A percentile compares a stretch with the other conserved stretches of the same genome.
phyloP scores from a whole-genome alignment of 768 basidiomycete genomes.

The Calocera viscosa region DNA sequence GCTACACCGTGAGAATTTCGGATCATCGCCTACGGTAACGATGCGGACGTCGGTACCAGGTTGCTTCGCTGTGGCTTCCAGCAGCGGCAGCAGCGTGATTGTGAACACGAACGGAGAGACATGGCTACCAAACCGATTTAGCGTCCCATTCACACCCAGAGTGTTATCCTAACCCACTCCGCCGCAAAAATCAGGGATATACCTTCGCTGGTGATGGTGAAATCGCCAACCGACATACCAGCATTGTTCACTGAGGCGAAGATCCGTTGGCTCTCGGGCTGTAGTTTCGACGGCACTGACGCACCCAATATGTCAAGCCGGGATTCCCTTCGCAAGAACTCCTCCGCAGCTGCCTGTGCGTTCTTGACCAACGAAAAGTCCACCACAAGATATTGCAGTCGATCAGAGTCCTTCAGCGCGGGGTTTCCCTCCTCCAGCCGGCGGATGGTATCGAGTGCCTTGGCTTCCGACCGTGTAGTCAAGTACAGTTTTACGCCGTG shows the following conservation, averaged over 20 bases:
- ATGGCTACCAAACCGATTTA: conserved; percentile 10
- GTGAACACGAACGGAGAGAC: conserved; percentile 14
- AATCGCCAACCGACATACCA: background rate
- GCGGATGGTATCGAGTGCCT: background rate
- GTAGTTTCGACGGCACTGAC: background rate
- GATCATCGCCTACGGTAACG: conserved; percentile 12
- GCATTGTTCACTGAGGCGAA: background rate
- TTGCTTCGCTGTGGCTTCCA: conserved; percentile 7
- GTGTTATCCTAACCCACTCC: background rate
- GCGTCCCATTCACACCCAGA: background rate
- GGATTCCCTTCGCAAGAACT: background rate
- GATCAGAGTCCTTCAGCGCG: background rate
- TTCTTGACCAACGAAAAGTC: background rate
- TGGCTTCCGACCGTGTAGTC: background rate
- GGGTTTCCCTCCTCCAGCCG: background rate
- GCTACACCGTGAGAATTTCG: background rate
- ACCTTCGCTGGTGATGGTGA: conserved; percentile 5
- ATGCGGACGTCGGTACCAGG: conserved; percentile 17
- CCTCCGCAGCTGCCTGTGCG: background rate
- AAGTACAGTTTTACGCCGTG: conserved; percentile 36
- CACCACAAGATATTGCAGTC: background rate
- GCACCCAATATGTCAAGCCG: conserved; percentile 4
- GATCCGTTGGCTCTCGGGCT: background rate
- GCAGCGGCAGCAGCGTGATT: conserved; percentile 13
- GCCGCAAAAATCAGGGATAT: background rate